Evolutionary conservation across 2,329 filamentous ascomycete species (phyloP), one percentile per base, ranked within the genome.

Genomic region (Thermoascus crustaceus): DNA sequence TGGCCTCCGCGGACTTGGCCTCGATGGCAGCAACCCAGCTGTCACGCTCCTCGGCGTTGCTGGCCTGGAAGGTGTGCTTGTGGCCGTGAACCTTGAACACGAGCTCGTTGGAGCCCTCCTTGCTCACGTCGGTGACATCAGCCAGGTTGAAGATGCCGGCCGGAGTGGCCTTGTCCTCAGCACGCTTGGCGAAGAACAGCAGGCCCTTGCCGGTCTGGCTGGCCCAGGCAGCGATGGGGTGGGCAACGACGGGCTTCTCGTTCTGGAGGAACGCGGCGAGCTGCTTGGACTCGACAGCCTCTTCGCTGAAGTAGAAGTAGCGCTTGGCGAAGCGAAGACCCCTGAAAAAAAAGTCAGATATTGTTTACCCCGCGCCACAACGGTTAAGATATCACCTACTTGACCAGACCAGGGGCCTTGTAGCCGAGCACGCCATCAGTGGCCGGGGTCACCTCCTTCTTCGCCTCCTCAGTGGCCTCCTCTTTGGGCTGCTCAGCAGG

Each of bases 171-270:
- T 93, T 94, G 67, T 94, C 83, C 55, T 78, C 75, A 34, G 75
- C 71, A 65, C 85, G 80, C 78, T 89, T 87, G 66, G 82, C 81
- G 66, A 85, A 84, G 75, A 93, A 94, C 26, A 96, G 72, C 13
- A 96, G 82, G 57, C 91, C 91, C 73, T 94, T 94, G 63, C 89
- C 89, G 40, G 89, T 95, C 73, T 94, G 79, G 50, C 79, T 80
- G 45, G 89, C 86, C 86, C 91, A 95, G 22, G 91, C 83, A 49
- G 79, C 82, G 51, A 82, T 82, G 48, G 84, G 75, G 69, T 93
- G 82, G 42, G 83, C 81, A 47, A 80, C 72, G 35, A 80, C 73
- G 38, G 80, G 73, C 80, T 95, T 95, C 76, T 94, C 87, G 54
- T 78, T 80, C 67, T 87, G 85, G 51, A 93, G 73, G 71, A 89